Conservation (phyloP, 371 early-diverging fungal genomes). For the Mucor indicus region DNA sequence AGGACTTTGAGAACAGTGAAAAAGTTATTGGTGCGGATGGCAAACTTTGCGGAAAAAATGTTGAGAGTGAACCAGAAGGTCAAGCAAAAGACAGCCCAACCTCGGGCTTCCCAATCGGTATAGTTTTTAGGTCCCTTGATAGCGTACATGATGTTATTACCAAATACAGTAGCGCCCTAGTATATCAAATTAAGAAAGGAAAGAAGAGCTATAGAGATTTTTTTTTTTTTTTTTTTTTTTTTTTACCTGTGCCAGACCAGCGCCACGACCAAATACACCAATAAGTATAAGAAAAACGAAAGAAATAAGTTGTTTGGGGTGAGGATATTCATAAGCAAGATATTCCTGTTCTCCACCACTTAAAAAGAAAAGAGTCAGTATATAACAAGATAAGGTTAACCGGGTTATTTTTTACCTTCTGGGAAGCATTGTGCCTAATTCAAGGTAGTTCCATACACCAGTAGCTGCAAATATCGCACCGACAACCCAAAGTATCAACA, state of each 20-base stretch:
- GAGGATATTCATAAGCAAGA: constrained; percentile 19
- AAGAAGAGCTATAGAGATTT: too few species aligned
- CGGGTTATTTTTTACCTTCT: too few species aligned
- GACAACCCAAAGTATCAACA: constrained; percentile 25
- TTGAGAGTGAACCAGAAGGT: constrained; percentile 27
- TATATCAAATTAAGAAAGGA: too few species aligned
- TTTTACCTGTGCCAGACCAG: constrained; percentile 24
- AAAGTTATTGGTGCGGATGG: constrained; percentile 19
- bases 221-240: too few species aligned
- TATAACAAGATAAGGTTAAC: neutral
- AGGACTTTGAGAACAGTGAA: constrained; percentile 24
- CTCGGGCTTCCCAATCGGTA: constrained; percentile 25
- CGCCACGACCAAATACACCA: constrained; percentile 15
- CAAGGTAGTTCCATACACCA: constrained; percentile 29
- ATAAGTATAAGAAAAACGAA: constrained; percentile 24
- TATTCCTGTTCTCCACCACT: constrained; percentile 32
- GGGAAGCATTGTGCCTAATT: constrained; percentile 27
- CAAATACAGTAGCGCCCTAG: constrained; percentile 28
- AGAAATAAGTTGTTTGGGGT: constrained; percentile 18
- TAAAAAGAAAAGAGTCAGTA: neutral
- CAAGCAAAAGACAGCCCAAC: constrained; percentile 25
- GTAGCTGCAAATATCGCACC: constrained; percentile 26
- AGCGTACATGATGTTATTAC: constrained; percentile 26
- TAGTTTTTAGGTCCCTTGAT: constrained; percentile 16
- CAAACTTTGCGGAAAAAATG: constrained; percentile 18